These are phyloP conservation scores for Fistulinella cinereoalba DNA, from an alignment of 1,284 basidiomycete genomes.

Conservation along the genomic window DNA sequence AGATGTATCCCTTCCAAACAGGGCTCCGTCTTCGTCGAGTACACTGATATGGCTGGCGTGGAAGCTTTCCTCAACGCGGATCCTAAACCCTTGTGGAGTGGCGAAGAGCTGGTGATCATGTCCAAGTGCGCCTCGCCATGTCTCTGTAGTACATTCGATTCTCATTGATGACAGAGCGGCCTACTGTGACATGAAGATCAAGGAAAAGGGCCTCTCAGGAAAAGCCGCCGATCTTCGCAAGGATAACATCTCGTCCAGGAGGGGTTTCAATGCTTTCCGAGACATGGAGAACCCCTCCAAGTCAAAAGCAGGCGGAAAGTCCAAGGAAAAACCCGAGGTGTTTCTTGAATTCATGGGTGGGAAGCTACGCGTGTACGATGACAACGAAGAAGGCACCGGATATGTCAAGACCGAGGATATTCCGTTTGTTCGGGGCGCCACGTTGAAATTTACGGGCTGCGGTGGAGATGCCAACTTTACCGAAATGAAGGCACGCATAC, in stretches of 20 bases:
- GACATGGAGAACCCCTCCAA: constrained; percentile 58
- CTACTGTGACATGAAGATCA: constrained; percentile 97
- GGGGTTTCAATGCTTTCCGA: constrained; percentile 87
- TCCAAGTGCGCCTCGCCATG: constrained; percentile 70
- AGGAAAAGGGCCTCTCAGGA: constrained; percentile 86
- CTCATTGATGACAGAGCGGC: constrained; percentile 55
- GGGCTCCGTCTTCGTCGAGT: constrained; percentile 94
- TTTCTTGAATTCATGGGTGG: constrained; percentile 70
- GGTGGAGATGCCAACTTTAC: constrained; percentile 63
- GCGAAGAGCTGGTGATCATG: constrained; percentile 79
- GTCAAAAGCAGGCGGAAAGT: constrained; percentile 41
- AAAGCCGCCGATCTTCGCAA: constrained; percentile 58
- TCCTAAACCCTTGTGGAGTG: constrained; percentile 77
- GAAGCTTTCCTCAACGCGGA: constrained; percentile 78
- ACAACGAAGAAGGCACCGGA: constrained; percentile 54
- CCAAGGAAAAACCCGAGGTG: constrained; percentile 52
- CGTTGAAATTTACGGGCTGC: constrained; percentile 73
- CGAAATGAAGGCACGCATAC: constrained; percentile 60
- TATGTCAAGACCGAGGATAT: constrained; percentile 69
- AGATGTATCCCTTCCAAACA: constrained; percentile 32
- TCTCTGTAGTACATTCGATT: not conserved
- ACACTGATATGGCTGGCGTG: constrained; percentile 68
- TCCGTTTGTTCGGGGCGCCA: constrained; percentile 68
- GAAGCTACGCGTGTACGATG: constrained; percentile 62
- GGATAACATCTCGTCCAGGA: constrained; percentile 48